Conservation (phyloP, 345 rosid genomes). For the Zanthoxylum bungeanum region DNA sequence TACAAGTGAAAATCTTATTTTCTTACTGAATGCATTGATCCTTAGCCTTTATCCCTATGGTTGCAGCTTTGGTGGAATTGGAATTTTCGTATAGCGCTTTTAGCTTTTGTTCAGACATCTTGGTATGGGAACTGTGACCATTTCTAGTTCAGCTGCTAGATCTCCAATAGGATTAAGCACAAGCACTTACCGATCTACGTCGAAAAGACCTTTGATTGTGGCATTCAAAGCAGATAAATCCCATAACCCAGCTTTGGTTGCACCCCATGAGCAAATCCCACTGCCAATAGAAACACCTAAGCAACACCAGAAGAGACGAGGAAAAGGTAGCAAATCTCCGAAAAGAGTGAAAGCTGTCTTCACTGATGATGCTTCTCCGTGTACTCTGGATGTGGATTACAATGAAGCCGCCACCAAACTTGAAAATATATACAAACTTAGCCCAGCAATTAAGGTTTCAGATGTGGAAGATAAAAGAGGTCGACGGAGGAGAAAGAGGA, state of each 20-base stretch:
- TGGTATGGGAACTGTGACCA: constrained; percentile 83
- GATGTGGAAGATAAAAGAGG: constrained; percentile 44
- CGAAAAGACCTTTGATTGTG: constrained; percentile 51
- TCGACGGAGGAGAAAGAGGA: constrained; percentile 41
- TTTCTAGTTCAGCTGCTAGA: constrained; percentile 81
- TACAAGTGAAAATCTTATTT: background rate
- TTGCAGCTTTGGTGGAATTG: constrained; percentile 21
- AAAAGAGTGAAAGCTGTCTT: constrained; percentile 30
- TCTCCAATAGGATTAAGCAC: constrained; percentile 55
- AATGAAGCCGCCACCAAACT: constrained; percentile 89
- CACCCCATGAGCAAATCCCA: constrained; percentile 41
- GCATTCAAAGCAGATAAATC: constrained; percentile 73
- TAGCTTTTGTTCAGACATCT: background rate
- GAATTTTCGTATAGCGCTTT: background rate
- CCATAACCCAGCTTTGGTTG: constrained; percentile 39
- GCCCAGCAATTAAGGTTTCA: constrained; percentile 39
- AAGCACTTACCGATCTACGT: constrained; percentile 32
- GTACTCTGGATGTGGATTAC: constrained; percentile 62
- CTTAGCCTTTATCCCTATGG: background rate
- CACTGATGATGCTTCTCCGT: constrained; percentile 33
- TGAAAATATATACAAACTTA: constrained; percentile 76
- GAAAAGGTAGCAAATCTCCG: constrained; percentile 35
- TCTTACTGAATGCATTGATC: constrained; percentile 9
- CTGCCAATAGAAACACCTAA: constrained; percentile 46
- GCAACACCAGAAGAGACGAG: constrained; percentile 35